A percentile compares a stretch with the other conserved stretches of the same genome.
Evolutionary conservation across 306 rosid genomes (phyloP).

Genomic region (Ziziphus jujuba): DNA sequence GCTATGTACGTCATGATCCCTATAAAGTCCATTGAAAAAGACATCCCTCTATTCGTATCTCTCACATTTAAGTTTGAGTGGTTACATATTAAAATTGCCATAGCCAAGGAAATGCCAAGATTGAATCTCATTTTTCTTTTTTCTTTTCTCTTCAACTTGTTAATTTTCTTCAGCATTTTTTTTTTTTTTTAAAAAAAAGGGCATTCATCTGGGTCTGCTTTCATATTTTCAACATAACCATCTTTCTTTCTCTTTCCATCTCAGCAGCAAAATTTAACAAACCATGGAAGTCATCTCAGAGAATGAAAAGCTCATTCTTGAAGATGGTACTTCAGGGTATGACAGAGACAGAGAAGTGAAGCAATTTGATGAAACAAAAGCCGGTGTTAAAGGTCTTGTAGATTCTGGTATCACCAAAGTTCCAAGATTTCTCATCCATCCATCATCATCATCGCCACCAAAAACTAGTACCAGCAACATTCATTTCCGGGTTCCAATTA

Average conservation of each 20-base stretch:
- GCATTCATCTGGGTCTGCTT: constrained; percentile 11
- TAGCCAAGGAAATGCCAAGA: constrained; percentile 23
- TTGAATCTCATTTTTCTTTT: constrained; percentile 40
- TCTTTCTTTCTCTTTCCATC: constrained; percentile 30
- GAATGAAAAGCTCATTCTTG: background rate
- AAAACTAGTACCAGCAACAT: background rate
- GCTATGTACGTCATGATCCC: background rate
- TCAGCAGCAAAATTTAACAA: background rate
- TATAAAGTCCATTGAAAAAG: constrained; percentile 5
- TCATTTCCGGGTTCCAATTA: constrained; percentile 49
- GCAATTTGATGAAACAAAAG: constrained; percentile 68
- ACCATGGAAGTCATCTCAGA: constrained; percentile 18
- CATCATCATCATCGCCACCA: constrained; percentile 16
- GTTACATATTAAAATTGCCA: constrained; percentile 4
- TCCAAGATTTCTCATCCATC: constrained; percentile 63
- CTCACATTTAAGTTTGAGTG: constrained; percentile 11
- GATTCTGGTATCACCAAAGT: constrained; percentile 59
- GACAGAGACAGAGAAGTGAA: constrained; percentile 64
- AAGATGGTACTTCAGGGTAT: constrained; percentile 16
- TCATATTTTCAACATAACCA: constrained; percentile 31
- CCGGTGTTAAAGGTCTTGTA: constrained; percentile 72
- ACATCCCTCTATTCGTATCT: constrained; percentile 14
- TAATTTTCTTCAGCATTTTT: background rate
- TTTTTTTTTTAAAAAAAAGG: no score
- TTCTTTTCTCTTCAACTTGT: constrained; percentile 24